Base-by-base conservation (phyloP, 768 basidiomycete genomes). In the Brasilioporus rufonigricans region DNA sequence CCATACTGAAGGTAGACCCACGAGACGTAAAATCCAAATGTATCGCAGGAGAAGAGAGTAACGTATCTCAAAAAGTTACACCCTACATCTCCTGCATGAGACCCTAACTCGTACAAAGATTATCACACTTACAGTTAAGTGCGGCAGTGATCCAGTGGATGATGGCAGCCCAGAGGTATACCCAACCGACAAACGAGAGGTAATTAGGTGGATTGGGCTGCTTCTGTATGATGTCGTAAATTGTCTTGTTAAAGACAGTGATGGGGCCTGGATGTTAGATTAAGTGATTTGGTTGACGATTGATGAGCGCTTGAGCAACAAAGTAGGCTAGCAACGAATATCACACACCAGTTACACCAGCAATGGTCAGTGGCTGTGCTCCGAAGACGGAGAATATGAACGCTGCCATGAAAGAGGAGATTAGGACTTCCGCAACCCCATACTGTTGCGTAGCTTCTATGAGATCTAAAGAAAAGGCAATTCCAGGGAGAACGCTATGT, bases 1-100 rank as follows among this genome's bases (percentile, higher is more conserved):
- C 92, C 92, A 58, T 95, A 95, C 72, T 96, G 91, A 7, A 91
- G 78, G 62, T 92, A 93, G 1, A 91, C 90, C 82, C 89, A 93
- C 18, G 89, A 87, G 1, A 95, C 91, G 68, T 93, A 95, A 71
- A 93, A 95, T 1, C 93, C 92, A 61, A 94, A 95, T 0, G 90
- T 93, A 61, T 94, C 92, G 67, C 92, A 94, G 21, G 92, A 87
- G 70, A 95, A 94, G 8, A 90, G 76, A 0, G 93, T 94, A 24
- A 94, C 91, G 61, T 92, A 91, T 79, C 80, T 83, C 38, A 96
- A 77, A 60, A 91, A 88, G 65, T 90, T 88, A 61, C 89, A 90
- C 78, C 85, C 89, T 91, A 52, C 3, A 23, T n/a, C 41, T 16
- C 33, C 2, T 32, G 50, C 23, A 29, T 62, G 21, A 65, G 50